Conservation (phyloP, 805 yeast genomes). For the Candida maris region DNA sequence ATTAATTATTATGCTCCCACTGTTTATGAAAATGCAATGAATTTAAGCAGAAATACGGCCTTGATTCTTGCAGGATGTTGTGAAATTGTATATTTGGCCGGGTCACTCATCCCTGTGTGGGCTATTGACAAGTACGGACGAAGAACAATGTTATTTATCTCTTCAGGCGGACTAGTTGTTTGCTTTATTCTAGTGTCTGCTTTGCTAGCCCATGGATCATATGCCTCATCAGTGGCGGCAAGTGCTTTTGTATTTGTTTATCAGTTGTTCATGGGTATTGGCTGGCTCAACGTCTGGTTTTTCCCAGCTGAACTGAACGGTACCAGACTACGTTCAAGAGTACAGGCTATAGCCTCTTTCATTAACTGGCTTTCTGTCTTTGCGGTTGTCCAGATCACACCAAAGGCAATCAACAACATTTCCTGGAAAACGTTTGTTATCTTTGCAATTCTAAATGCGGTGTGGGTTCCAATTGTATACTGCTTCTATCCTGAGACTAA, state of each 20-base stretch:
- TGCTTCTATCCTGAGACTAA: conserved; percentile 44
- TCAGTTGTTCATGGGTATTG: conserved; percentile 29
- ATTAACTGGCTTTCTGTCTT: conserved; percentile 57
- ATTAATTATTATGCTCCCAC: conserved; percentile 55
- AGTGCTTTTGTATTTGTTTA: conserved; percentile 6
- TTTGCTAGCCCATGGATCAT: conserved; percentile 2
- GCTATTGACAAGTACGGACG: conserved; percentile 43
- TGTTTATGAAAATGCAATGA: conserved; percentile 45
- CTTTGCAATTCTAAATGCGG: conserved; percentile 40
- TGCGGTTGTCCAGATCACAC: conserved; percentile 51
- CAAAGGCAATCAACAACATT: conserved; percentile 37
- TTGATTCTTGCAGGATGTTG: conserved; percentile 28
- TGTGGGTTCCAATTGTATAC: conserved; percentile 36
- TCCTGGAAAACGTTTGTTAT: conserved; percentile 40
- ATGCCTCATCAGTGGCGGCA: conserved; percentile 6
- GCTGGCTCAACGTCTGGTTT: conserved; percentile 36
- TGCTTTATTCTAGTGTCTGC: conserved; percentile 7
- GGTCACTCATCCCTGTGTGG: conserved; percentile 40
- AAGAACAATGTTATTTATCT: conserved; percentile 20
- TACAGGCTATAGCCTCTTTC: conserved; percentile 49
- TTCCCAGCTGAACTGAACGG: conserved; percentile 59
- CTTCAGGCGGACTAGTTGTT: conserved; percentile 4
- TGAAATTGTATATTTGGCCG: conserved; percentile 18
- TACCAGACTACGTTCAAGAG: conserved; percentile 44
- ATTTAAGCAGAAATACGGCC: conserved; percentile 38